Base-by-base conservation (phyloP, 2,329 filamentous ascomycete genomes). In the Pseudonectria foliicola region DNA sequence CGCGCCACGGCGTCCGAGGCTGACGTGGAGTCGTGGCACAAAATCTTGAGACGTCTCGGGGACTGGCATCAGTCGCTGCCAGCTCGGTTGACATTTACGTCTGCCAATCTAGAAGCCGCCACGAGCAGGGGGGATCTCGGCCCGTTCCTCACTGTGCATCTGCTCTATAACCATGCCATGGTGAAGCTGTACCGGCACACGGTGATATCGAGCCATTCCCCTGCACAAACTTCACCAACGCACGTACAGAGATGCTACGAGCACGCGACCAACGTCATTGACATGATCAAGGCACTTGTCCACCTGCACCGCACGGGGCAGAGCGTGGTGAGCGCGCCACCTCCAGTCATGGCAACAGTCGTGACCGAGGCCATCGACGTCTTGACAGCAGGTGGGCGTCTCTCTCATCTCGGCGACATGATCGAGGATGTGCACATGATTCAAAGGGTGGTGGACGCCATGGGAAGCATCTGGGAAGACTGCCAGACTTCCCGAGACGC, bases 301-400 rank as follows among this genome's bases (percentile, higher is more conserved):
- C 55, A 56, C 30, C 47, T 66, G 21, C 52, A 58, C 26, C 52
- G 54, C 13, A 48, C 50, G 10, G 50, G 56, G 3, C 50, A 56
- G 24, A 54, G 46, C 10, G 47, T 54, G 5, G 34, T 59, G 32
- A 57, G 48, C 32, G 68, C 73, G 27, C 70, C 75, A 1, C 73
- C 70, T n/a, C 78, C 80, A 0, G 77, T 80, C 42, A 64, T 76
- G 13, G 75, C 74, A n/a, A 75, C 75, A 43, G 70, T 73, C 6
- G 69, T 82, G 15, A 62, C 79, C 24, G 70, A 77, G 31, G 80
- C 81, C 0, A 66, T 81, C 24, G 82, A 87, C 46, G 73, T 84
- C 2, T 64, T 85, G 36, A 75, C 75, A 10, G 73, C 80, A 1
- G 74, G 71, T 5, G 76, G 80, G 2, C 52, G 65, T 1, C 54